Base-by-base conservation (phyloP, 306 rosid species). In the Boehmeria nivea region DNA sequence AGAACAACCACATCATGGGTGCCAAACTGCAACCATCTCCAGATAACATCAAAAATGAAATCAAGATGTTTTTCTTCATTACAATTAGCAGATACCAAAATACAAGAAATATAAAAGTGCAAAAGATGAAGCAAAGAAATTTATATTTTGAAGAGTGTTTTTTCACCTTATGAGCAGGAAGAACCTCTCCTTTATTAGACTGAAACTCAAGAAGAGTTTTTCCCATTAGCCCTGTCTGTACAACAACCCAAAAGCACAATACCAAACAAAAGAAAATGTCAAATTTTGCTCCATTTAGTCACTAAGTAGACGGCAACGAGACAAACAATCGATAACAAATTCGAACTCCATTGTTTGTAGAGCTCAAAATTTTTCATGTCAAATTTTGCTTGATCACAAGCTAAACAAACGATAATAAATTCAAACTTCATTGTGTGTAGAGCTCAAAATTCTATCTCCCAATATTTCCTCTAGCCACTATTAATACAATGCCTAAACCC, bases 121-220 rank as follows among this genome's bases (percentile, higher is more conserved):
- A 31, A 34, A n/a, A 22, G 25, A 51, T 16, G 51, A 14, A 57
- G 15, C 36, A 31, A 31, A 31, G 36, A 31, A 3, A 15, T 16
- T 22, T 51, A 43, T 37, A 64, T 23, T 24, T 12, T 23, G 59
- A 65, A 57, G 20, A 54, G 37, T 43, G 45, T 37, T 57, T 51
- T 24, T 57, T 77, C 57, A 91, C 98, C 96, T 80, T 91, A 81
- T 91, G 98, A 38, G 96, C 82, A 59, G 98, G 98, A 81, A 91
- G 98, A 69, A 87, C 93, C 15, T 91, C 96, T 50, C 83, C 91
- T 79, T 82, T 87, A 49, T 84, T 87, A 7, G 96, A 87, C 55
- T 82, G 93, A 52, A 91, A 75, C 65, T 91, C 98, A 11, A 91
- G 78, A 66, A 91, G 81, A 47, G 89, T 82, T 77, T 91, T 87